Conservation (phyloP, 2,329 filamentous ascomycete genomes). For the Pyricularia sp. region DNA sequence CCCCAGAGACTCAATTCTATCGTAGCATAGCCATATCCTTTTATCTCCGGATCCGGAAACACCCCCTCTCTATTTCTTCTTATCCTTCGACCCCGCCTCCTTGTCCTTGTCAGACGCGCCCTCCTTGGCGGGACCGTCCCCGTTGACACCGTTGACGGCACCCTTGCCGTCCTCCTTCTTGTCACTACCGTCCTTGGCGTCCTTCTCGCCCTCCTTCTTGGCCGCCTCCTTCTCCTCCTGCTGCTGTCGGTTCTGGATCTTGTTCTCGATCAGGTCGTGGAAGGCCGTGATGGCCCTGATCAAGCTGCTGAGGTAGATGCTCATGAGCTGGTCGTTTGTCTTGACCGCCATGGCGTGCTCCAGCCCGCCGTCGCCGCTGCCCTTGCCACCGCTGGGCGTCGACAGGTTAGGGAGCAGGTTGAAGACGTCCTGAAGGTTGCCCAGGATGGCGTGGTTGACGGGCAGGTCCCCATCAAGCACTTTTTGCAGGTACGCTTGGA, state of each 20-base stretch:
- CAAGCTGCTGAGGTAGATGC: conserved; percentile 93
- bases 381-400: conserved; percentile 54
- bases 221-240: conserved; percentile 87
- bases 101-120: conserved; percentile 43
- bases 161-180: conserved; percentile 3
- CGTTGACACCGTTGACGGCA: conserved; percentile 26
- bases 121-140: conserved; percentile 21
- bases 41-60: conserved; percentile 8
- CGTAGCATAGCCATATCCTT: conserved; percentile 1
- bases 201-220: conserved; percentile 62
- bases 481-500: conserved; percentile 90
- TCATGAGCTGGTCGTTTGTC: conserved; percentile 98
- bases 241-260: conserved; percentile 97
- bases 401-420: conserved; percentile 95
- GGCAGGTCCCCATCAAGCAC: conserved; percentile 88
- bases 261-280: conserved; percentile 99
- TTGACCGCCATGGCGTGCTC: conserved; percentile 97
- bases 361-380: conserved; percentile 70
- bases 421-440: conserved; percentile 98
- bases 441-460: conserved; percentile 93
- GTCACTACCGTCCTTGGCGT: conserved; percentile 35
- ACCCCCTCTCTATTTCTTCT: conserved; percentile 38
- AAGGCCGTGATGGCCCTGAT: conserved; percentile 97
- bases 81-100: conserved; percentile 43
- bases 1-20: conserved; percentile 6